These are phyloP conservation scores for Vitis vinifera DNA, from an alignment of 164 flowering plant genomes.

Conservation along the genomic window ASM3070453v1 NC_081809.1:22165001-22165500, in stretches of 20 bases:
- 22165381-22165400: slow-evolving; percentile 20
- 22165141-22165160: slow-evolving; percentile 21
- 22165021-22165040: slow-evolving; percentile 20
- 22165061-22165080: slow-evolving; percentile 16
- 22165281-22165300: slow-evolving; percentile 29
- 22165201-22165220: slow-evolving; percentile 32
- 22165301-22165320: slow-evolving; percentile 30
- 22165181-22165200: slow-evolving; percentile 10
- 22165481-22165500: background rate
- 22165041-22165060: slow-evolving; percentile 16
- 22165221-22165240: background rate
- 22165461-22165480: background rate
- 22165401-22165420: background rate
- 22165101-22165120: slow-evolving; percentile 24
- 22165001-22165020: slow-evolving; percentile 34
- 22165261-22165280: slow-evolving; percentile 32
- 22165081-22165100: too few relatives aligned
- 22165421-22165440: slow-evolving; percentile 6
- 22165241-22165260: slow-evolving; percentile 38
- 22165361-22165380: slow-evolving; percentile 37
- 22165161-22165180: slow-evolving; percentile 24
- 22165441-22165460: slow-evolving; percentile 1
- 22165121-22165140: slow-evolving; percentile 20
- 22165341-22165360: slow-evolving; percentile 27
- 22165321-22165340: slow-evolving; percentile 27